phyloP scores from a whole-genome alignment of 1,139 yeast genomes.

The Eremothecium cymbalariae region DNA sequence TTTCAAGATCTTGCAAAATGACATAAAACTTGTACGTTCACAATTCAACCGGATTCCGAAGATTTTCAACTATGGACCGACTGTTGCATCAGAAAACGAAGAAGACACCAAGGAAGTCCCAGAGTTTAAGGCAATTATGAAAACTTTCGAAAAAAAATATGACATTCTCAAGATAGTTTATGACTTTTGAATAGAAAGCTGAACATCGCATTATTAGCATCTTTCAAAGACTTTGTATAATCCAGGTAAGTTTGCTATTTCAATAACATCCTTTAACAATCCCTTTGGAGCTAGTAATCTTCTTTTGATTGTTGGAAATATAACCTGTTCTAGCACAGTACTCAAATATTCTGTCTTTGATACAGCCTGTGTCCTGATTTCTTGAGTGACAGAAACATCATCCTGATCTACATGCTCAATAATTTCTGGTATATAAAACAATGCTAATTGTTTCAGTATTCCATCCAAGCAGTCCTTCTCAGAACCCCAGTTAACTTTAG shows the following conservation, averaged over 20 bases:
- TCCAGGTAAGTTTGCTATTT: conserved; percentile 88
- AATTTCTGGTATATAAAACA: conserved; percentile 65
- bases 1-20: conserved; percentile 24
- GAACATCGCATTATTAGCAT: conserved; percentile 40
- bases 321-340: conserved; percentile 42
- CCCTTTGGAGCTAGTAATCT: conserved; percentile 57
- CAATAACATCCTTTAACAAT: conserved; percentile 52
- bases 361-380: conserved; percentile 15
- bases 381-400: conserved; percentile 21
- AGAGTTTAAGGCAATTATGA: conserved; percentile 17
- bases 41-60: conserved; percentile 16
- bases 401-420: conserved; percentile 23
- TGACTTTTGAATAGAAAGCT: conserved; percentile 3
- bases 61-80: conserved; percentile 16
- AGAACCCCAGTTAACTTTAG: conserved; percentile 50
- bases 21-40: conserved; percentile 18
- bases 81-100: conserved; percentile 9
- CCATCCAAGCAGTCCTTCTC: conserved; percentile 64
- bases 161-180: conserved; percentile 13
- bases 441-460: conserved; percentile 59
- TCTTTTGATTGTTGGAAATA: conserved; percentile 61
- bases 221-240: conserved; percentile 87
- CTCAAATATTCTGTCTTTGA: conserved; percentile 27
- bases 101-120: conserved; percentile 12
- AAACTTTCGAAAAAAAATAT: conserved; percentile 20